Conservation (phyloP, 768 basidiomycete genomes). For the Termitomyces titanicus region DNA sequence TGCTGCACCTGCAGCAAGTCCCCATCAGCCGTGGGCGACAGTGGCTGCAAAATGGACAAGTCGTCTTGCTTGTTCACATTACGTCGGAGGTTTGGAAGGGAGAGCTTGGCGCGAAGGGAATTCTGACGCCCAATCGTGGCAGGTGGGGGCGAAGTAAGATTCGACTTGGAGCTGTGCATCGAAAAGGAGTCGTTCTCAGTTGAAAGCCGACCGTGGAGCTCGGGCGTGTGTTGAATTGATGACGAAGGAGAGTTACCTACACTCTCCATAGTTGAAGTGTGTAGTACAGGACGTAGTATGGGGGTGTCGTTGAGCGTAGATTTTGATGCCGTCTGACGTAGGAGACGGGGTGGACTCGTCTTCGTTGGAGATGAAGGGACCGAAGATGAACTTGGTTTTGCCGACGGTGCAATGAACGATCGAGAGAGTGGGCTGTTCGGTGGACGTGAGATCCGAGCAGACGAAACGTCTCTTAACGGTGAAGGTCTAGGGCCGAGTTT, state of each 20-base stretch:
- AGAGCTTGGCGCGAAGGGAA: constrained; percentile 60
- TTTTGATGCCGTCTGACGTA: constrained; percentile 25
- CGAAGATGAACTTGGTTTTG: constrained; percentile 3
- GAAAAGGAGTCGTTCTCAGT: constrained; percentile 24
- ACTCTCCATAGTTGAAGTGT: constrained; percentile 3
- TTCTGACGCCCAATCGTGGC: constrained; percentile 29
- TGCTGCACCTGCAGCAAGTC: constrained; percentile 75
- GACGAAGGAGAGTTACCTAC: constrained; percentile 1
- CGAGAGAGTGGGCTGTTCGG: constrained; percentile 36
- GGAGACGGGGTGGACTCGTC: constrained; percentile 17
- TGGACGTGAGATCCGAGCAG: constrained; percentile 15
- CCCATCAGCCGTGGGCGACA: constrained; percentile 26
- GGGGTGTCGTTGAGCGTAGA: constrained; percentile 16
- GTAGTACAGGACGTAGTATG: background rate
- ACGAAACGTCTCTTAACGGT: constrained; percentile 13
- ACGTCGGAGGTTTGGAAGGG: constrained; percentile 62
- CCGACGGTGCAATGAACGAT: constrained; percentile 11
- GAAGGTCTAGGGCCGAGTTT: constrained; percentile 14
- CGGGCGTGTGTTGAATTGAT: background rate
- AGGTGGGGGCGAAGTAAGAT: constrained; percentile 33
- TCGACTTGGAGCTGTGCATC: constrained; percentile 31
- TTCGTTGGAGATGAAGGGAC: constrained; percentile 19
- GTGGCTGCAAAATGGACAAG: constrained; percentile 18
- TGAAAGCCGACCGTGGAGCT: constrained; percentile 14
- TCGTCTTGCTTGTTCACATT: constrained; percentile 42